These are phyloP conservation scores for barrel medic (Medicago truncatula) DNA, from an alignment of 306 rosid genomes.

Conservation along the genomic window DNA sequence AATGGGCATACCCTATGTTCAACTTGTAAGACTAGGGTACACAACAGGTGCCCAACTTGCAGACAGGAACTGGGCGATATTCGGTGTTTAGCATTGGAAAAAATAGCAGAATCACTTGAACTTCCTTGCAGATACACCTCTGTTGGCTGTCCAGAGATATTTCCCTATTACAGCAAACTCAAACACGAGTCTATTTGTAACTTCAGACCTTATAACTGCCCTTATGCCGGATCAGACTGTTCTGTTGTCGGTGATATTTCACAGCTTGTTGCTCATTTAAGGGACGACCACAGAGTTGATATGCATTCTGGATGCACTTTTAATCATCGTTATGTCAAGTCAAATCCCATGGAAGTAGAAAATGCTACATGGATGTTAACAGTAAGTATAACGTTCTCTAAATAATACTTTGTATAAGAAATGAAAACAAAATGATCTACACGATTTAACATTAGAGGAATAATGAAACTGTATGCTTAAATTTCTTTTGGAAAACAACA, in stretches of 20 bases:
- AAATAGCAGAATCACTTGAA: slow-evolving; percentile 82
- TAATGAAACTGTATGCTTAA: no score
- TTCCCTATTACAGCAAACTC: slow-evolving; percentile 78
- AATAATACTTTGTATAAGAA: neutral
- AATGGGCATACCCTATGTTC: slow-evolving; percentile 86
- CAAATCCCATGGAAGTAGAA: slow-evolving; percentile 82
- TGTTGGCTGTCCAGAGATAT: slow-evolving; percentile 77
- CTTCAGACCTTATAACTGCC: slow-evolving; percentile 81
- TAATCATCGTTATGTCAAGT: slow-evolving; percentile 82
- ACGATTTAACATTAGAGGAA: neutral
- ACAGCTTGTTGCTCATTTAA: slow-evolving; percentile 67
- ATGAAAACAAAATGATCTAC: no score
- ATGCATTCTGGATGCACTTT: slow-evolving; percentile 84
- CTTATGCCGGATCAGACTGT: slow-evolving; percentile 83
- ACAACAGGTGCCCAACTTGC: slow-evolving; percentile 82
- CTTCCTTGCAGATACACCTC: slow-evolving; percentile 70
- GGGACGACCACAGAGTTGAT: slow-evolving; percentile 83
- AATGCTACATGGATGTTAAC: slow-evolving; percentile 94
- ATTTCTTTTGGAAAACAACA: no score
- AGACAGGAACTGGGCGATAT: slow-evolving; percentile 81
- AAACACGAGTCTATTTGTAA: slow-evolving; percentile 74
- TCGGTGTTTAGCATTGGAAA: slow-evolving; percentile 78
- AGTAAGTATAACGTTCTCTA: slow-evolving; percentile 50
- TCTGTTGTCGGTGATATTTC: slow-evolving; percentile 71
- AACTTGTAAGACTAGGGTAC: slow-evolving; percentile 79